A percentile compares a stretch with the other conserved stretches of the same genome.
These are phyloP conservation scores for Pestalotiopsis sp. DNA, from an alignment of 2,329 filamentous ascomycete species.

Conservation along the genomic window DNA sequence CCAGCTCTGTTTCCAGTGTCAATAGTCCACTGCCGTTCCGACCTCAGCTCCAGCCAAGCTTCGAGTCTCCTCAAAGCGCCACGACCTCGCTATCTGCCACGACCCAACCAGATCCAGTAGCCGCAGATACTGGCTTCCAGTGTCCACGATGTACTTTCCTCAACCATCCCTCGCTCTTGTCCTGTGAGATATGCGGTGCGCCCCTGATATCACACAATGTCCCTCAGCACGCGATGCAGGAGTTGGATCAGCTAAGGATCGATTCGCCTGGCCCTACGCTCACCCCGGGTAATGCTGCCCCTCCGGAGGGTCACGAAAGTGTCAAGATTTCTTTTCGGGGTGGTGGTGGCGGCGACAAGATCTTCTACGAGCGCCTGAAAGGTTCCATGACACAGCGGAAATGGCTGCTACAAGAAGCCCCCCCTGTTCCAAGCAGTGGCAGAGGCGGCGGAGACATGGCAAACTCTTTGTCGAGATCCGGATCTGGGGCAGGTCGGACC, in stretches of 20 bases:
- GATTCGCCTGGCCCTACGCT: constrained; percentile 81
- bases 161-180: constrained; percentile 83
- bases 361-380: constrained; percentile 88
- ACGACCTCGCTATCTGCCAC: not conserved
- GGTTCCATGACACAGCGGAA: constrained; percentile 88
- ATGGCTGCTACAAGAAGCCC: constrained; percentile 90
- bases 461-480: constrained; percentile 29
- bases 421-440: constrained; percentile 74
- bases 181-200: constrained; percentile 90
- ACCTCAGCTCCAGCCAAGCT: constrained; percentile 7
- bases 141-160: constrained; percentile 93
- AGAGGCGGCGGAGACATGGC: constrained; percentile 38
- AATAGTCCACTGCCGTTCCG: constrained; percentile 14
- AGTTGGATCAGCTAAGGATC: constrained; percentile 48
- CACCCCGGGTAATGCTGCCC: constrained; percentile 37
- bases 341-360: constrained; percentile 88
- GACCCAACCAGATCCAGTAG: constrained; percentile 15
- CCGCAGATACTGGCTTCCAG: constrained; percentile 45
- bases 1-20: constrained; percentile 14
- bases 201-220: constrained; percentile 63
- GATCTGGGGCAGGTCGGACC: constrained; percentile 33
- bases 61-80: not conserved
- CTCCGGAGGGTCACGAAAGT: constrained; percentile 65
- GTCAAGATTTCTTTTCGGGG: constrained; percentile 91
- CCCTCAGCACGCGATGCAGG: constrained; percentile 38